These are phyloP conservation scores for Cruciata laevipes DNA, from an alignment of 257 asterid species.

Conservation along the genomic window DNA sequence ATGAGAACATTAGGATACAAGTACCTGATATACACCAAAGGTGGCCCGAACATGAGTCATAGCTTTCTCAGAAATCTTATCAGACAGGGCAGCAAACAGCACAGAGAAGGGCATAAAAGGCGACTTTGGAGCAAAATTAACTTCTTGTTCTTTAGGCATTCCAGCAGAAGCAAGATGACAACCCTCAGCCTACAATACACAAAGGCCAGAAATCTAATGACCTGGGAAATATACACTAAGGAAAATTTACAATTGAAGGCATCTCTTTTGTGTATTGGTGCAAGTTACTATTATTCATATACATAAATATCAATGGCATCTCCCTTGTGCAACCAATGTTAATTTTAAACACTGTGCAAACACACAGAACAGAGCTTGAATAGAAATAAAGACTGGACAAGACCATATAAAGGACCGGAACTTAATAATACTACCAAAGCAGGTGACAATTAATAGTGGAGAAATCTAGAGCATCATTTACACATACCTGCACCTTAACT, in stretches of 20 bases:
- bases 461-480: background rate
- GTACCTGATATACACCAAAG: slow-evolving; percentile 58
- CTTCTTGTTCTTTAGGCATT: slow-evolving; percentile 22
- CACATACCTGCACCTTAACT: slow-evolving; percentile 37
- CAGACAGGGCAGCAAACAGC: slow-evolving; percentile 67
- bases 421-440: too few species aligned
- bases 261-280: background rate
- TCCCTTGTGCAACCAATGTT: background rate
- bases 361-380: too few species aligned
- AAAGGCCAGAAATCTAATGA: slow-evolving; percentile 4
- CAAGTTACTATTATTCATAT: background rate
- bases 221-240: background rate
- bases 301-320: background rate
- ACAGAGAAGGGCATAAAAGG: slow-evolving; percentile 82
- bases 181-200: slow-evolving; percentile 28
- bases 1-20: slow-evolving; percentile 7
- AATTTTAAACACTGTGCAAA: background rate
- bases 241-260: background rate
- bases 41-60: slow-evolving; percentile 48
- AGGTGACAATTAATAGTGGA: background rate
- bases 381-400: too few species aligned
- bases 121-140: slow-evolving; percentile 43
- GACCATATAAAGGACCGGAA: too few species aligned
- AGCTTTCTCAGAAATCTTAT: slow-evolving; percentile 38
- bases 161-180: slow-evolving; percentile 26